Evolutionary conservation across 164 flowering plant species (phyloP).

Genomic region (Vitis vinifera): DNA sequence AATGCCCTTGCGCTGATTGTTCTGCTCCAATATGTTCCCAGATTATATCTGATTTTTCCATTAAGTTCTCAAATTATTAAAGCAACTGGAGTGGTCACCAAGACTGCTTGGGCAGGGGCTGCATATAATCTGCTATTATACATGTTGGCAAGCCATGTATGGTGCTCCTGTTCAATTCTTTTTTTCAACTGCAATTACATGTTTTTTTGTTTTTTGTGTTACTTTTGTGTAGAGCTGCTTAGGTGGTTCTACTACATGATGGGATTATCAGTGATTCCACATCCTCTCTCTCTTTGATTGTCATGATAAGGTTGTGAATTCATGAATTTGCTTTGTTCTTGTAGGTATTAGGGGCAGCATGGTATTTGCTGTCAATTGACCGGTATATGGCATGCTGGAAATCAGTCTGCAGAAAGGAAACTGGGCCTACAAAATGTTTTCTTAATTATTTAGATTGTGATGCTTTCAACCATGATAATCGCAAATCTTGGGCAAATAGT

Average conservation of each 20-base stretch:
- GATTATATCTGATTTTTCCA: slow-evolving; percentile 85
- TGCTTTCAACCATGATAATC: slow-evolving; percentile 17
- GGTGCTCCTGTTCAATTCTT: slow-evolving; percentile 21
- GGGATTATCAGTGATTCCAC: neutral
- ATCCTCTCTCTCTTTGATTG: neutral
- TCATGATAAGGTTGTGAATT: neutral
- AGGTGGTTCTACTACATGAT: neutral
- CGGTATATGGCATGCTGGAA: slow-evolving; percentile 85
- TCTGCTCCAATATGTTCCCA: slow-evolving; percentile 81
- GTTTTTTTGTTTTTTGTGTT: neutral
- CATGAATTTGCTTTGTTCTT: slow-evolving; percentile 6
- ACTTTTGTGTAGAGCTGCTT: neutral
- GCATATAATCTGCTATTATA: slow-evolving; percentile 81
- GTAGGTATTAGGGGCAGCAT: slow-evolving; percentile 89
- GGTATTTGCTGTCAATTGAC: slow-evolving; percentile 84
- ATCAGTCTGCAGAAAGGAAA: slow-evolving; percentile 54
- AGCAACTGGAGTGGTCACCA: slow-evolving; percentile 89
- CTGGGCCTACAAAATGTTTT: slow-evolving; percentile 31
- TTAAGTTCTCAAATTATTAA: slow-evolving; percentile 75
- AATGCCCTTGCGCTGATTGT: slow-evolving; percentile 83
- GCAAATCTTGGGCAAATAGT: slow-evolving; percentile 48
- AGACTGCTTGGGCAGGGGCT: slow-evolving; percentile 98
- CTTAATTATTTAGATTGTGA: slow-evolving; percentile 59
- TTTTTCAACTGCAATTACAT: neutral
- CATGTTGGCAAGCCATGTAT: slow-evolving; percentile 93